These are phyloP conservation scores for Multifurca ochricompacta DNA, from an alignment of 768 basidiomycete genomes.

Conservation along the genomic window DNA sequence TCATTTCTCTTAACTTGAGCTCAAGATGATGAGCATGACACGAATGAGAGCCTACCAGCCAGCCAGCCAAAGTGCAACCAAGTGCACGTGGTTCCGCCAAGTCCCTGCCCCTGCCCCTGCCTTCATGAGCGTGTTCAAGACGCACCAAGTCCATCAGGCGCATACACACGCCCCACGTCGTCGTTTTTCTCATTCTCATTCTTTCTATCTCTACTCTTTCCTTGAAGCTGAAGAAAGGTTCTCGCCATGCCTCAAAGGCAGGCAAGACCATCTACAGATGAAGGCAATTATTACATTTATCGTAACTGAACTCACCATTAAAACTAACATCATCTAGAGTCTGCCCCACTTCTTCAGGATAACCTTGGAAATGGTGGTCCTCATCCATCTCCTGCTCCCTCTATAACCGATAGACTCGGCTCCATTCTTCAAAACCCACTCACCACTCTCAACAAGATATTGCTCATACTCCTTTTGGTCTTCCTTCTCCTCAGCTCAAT, in stretches of 20 bases:
- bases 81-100: no score
- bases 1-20: background rate
- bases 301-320: background rate
- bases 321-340: slow-evolving; percentile 36
- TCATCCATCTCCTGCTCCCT: slow-evolving; percentile 24
- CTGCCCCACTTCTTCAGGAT: slow-evolving; percentile 55
- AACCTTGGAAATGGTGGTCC: slow-evolving; percentile 34
- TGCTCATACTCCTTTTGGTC: slow-evolving; percentile 65
- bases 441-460: slow-evolving; percentile 74
- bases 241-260: slow-evolving; percentile 20
- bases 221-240: background rate
- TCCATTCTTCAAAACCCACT: slow-evolving; percentile 66
- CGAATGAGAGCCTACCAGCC: no score
- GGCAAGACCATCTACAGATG: slow-evolving; percentile 20
- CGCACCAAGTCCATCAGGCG: background rate
- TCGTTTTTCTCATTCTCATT: background rate
- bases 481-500: slow-evolving; percentile 76
- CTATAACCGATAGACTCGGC: slow-evolving; percentile 43
- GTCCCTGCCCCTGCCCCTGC: no score
- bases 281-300: slow-evolving; percentile 14
- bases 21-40: background rate
- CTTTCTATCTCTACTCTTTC: background rate
- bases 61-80: no score
- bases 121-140: background rate
- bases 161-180: background rate